phyloP scores from a whole-genome alignment of 2,329 filamentous ascomycete species.

The Bipolaris sorokiniana region DNA sequence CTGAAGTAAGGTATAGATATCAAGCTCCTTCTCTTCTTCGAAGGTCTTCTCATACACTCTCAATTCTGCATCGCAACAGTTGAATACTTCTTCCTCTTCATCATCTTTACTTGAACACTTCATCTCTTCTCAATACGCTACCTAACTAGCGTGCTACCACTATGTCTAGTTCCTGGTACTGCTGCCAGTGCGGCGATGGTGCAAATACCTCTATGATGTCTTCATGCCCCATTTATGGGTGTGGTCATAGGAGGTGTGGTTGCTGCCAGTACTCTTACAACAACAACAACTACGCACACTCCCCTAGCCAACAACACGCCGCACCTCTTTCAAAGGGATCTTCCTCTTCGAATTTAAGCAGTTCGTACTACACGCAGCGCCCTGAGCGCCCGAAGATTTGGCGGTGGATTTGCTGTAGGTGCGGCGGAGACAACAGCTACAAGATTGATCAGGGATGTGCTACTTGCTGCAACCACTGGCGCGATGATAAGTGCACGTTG shows the following conservation, averaged over 20 bases:
- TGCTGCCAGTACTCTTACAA: background rate
- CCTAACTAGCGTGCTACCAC: background rate
- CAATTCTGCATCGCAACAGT: background rate
- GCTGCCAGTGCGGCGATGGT: background rate
- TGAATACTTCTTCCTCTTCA: background rate
- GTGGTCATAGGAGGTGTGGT: background rate
- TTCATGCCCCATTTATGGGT: background rate
- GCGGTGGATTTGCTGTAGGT: constrained; percentile 1
- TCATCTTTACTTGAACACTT: too few species aligned
- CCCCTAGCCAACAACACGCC: background rate
- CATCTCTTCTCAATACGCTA: background rate
- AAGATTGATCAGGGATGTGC: constrained; percentile 1
- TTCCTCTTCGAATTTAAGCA: background rate
- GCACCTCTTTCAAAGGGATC: background rate
- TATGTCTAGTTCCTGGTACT: background rate
- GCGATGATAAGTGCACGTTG: background rate
- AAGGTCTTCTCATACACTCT: background rate
- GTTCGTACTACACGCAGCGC: background rate
- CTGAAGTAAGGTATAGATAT: background rate
- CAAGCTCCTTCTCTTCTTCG: background rate
- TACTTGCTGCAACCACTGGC: background rate
- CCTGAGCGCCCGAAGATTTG: background rate
- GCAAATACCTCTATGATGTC: background rate
- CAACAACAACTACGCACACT: background rate
- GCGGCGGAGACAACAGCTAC: background rate